A percentile compares a stretch with the other conserved stretches of the same genome.
Conservation (phyloP, 2,329 filamentous ascomycete genomes). For the Colletotrichum australisinense region DNA sequence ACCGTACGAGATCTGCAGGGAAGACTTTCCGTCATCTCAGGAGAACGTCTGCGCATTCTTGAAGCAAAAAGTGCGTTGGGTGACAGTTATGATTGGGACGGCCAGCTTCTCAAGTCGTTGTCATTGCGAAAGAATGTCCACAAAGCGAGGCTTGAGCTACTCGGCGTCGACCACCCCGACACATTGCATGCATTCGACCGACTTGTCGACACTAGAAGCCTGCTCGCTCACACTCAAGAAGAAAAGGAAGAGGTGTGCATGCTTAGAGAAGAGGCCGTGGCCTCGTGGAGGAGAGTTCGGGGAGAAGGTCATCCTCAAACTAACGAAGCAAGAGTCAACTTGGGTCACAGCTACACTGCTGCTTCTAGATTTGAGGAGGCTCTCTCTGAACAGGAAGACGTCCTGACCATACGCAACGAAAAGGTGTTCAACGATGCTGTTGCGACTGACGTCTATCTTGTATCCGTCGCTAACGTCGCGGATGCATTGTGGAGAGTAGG, state of each 20-base stretch:
- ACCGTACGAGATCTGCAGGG: neutral
- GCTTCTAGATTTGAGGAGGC: neutral
- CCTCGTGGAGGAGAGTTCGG: neutral
- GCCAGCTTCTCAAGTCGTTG: neutral
- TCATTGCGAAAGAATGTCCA: neutral
- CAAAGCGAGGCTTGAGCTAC: neutral
- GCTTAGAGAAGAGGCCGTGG: neutral
- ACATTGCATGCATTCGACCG: neutral
- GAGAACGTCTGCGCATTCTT: neutral
- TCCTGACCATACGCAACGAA: neutral
- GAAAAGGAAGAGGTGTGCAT: neutral
- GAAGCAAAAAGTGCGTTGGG: neutral
- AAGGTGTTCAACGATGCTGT: neutral
- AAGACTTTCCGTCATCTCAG: neutral
- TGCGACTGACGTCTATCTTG: neutral
- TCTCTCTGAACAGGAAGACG: neutral
- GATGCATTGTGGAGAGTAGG: neutral
- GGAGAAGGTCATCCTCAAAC: neutral
- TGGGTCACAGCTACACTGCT: neutral
- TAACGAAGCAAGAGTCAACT: neutral
- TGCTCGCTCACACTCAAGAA: neutral
- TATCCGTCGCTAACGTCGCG: neutral
- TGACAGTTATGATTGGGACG: constrained; percentile 5
- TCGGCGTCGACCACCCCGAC: neutral
- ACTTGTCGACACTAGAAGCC: neutral